Evolutionary conservation across 768 basidiomycete species (phyloP), one percentile per base, ranked within the genome.

Genomic region (Rhodotorula graminis): DNA sequence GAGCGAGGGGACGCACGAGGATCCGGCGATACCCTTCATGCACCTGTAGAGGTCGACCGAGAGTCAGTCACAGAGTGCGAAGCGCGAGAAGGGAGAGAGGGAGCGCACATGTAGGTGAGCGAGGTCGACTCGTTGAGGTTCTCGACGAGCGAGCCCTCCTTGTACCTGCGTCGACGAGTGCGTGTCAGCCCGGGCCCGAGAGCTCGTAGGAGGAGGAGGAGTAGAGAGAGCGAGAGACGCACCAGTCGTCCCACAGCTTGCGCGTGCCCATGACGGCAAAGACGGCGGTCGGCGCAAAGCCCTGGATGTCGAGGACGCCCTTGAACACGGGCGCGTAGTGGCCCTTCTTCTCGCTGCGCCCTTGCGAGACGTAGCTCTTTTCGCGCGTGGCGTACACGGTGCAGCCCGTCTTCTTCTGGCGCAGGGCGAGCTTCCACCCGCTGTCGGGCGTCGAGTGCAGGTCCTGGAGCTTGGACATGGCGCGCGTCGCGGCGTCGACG

Each of bases 221-320:
- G 15, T 6, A 8, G 19, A 49, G 4, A 9, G 11, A 2, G 23
- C 21, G 47, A 19, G 52, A 11, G 18, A 53, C 65, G 21, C 46
- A 77, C 76, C 76, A 77, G 37, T 77, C 76, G 27, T 77, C 76
- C 76, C 76, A 77, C 6, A 77, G 61, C 47, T 73, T 72, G 29
- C 76, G 47, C 8, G 67, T 64, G 0, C 76, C 76, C 21, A 71
- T 73, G 40, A 77, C 76, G 14, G 67, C 70, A 40, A 77, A 77
- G 0, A 77, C 76, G 11, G 66, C 72, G 18, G 67, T 60, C 1
- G 76, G 76, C 9, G 62, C 29, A 33, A 69, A 74, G 9, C 76
- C 76, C 37, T 63, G 53, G 50, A 77, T 69, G 61, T 74, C 69
- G 40, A 68, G 58, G 27, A 71, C 72, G 40, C 76, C 68, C 52